A percentile compares a stretch with the other conserved stretches of the same genome.
These are phyloP conservation scores for Pseudopyrenochaeta lycopersici DNA, from an alignment of 2,329 filamentous ascomycete species.

Conservation along the genomic window DNA sequence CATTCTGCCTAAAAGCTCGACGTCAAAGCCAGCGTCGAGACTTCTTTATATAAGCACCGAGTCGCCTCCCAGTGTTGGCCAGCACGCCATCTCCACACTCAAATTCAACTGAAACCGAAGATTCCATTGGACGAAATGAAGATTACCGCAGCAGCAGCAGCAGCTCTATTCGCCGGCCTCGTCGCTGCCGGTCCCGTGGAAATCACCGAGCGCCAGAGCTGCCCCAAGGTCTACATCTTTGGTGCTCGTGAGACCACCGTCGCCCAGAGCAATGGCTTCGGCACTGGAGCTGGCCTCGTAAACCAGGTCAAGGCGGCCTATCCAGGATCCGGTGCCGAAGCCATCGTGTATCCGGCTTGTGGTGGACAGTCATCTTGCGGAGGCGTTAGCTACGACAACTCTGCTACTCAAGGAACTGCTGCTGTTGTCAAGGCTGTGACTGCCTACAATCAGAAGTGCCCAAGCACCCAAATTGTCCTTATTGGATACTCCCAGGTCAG, in stretches of 20 bases:
- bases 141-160: slow-evolving; percentile 39
- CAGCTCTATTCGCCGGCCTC: slow-evolving; percentile 39
- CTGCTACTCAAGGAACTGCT: slow-evolving; percentile 64
- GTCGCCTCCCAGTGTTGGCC: slow-evolving; percentile 19
- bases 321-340: slow-evolving; percentile 52
- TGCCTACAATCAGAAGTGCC: slow-evolving; percentile 65
- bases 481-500: slow-evolving; percentile 70
- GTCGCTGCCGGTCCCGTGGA: slow-evolving; percentile 49
- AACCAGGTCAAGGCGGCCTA: slow-evolving; percentile 52
- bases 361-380: slow-evolving; percentile 68
- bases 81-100: slow-evolving; percentile 18
- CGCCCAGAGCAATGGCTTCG: slow-evolving; percentile 49
- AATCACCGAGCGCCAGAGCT: slow-evolving; percentile 46
- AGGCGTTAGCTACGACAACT: slow-evolving; percentile 67
- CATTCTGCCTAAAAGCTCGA: slow-evolving; percentile 47
- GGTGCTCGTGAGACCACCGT: slow-evolving; percentile 56
- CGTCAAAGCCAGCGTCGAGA: slow-evolving; percentile 1
- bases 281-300: slow-evolving; percentile 51
- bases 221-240: slow-evolving; percentile 56
- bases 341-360: slow-evolving; percentile 64
- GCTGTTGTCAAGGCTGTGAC: slow-evolving; percentile 70
- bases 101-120: slow-evolving; percentile 10
- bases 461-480: slow-evolving; percentile 65
- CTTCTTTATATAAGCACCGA: slow-evolving; percentile 25
- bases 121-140: slow-evolving; percentile 34